A percentile compares a stretch with the other conserved stretches of the same genome.
Conservation (phyloP, 192 early-diverging fungal genomes). For the Coemansia reversa region DNA sequence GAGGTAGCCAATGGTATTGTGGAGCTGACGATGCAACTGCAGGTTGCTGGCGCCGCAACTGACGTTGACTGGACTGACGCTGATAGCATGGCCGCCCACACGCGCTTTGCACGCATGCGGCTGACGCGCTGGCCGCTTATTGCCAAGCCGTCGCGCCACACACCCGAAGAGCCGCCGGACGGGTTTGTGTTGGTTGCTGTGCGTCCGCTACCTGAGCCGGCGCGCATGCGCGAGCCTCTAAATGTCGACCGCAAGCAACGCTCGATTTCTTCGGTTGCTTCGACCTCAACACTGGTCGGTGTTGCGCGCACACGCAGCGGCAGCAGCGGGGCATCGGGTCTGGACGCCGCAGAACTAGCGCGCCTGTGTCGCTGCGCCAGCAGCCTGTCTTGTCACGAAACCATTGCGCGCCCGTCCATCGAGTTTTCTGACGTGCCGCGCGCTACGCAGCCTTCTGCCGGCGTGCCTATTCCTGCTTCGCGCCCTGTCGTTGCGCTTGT, state of each 20-base stretch:
- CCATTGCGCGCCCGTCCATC: constrained; percentile 40
- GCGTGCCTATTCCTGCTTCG: constrained; percentile 13
- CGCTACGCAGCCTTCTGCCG: constrained; percentile 9
- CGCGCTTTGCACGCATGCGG: constrained; percentile 47
- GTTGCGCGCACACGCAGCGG: not conserved
- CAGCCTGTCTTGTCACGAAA: constrained; percentile 42
- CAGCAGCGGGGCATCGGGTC: constrained; percentile 6
- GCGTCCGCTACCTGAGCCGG: constrained; percentile 48
- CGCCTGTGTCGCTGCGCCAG: constrained; percentile 43
- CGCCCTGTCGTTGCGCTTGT: constrained; percentile 34
- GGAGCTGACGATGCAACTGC: constrained; percentile 47
- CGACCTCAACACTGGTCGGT: constrained; percentile 36
- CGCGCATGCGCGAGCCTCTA: constrained; percentile 18
- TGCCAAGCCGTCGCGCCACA: constrained; percentile 20
- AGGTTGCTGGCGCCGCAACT: constrained; percentile 20
- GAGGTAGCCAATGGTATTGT: constrained; percentile 50
- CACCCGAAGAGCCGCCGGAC: constrained; percentile 38
- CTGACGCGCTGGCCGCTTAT: constrained; percentile 52
- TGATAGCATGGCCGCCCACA: constrained; percentile 36
- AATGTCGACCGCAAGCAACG: constrained; percentile 18
- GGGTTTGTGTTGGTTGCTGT: constrained; percentile 44
- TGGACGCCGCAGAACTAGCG: constrained; percentile 28
- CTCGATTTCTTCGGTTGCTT: constrained; percentile 46
- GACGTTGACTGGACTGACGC: constrained; percentile 37
- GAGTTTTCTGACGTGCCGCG: constrained; percentile 13